These are phyloP conservation scores for Cryptococcus amylolentus DNA, from an alignment of 1,284 basidiomycete species.

Conservation along the genomic window DNA sequence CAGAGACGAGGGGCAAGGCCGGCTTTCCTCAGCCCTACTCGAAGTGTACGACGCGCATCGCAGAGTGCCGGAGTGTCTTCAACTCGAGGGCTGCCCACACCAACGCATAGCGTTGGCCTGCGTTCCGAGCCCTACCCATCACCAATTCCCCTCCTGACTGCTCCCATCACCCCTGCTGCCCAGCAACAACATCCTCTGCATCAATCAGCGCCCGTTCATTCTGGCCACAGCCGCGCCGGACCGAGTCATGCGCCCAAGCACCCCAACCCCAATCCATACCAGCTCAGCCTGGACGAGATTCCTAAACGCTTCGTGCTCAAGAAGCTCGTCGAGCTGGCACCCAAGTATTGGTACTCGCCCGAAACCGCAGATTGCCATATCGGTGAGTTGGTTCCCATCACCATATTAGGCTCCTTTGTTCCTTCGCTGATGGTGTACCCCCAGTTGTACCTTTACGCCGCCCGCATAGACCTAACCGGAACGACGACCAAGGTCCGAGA, in stretches of 20 bases:
- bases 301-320: conserved; percentile 37
- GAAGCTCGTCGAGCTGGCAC: conserved; percentile 36
- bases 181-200: conserved; percentile 9
- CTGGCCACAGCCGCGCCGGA: background rate
- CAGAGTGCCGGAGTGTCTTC: too few species aligned
- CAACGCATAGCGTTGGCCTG: background rate
- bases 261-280: conserved; percentile 3
- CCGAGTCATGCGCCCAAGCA: background rate
- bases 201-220: background rate
- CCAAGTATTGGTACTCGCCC: conserved; percentile 37
- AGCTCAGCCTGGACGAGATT: conserved; percentile 25
- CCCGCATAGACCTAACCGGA: background rate
- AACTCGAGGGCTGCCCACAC: too few species aligned
- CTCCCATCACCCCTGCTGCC: conserved; percentile 6
- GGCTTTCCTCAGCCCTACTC: too few species aligned
- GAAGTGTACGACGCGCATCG: too few species aligned
- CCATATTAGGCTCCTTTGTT: background rate
- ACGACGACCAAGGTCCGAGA: background rate
- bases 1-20: too few species aligned
- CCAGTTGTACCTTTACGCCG: conserved; percentile 6
- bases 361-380: conserved; percentile 41
- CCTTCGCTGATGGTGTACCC: background rate
- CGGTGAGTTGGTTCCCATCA: conserved; percentile 25
- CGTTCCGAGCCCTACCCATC: conserved; percentile 7
- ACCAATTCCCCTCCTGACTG: conserved; percentile 3